Conservation (phyloP, 495 filamentous ascomycete species). For the Elasticomyces elasticus region DNA sequence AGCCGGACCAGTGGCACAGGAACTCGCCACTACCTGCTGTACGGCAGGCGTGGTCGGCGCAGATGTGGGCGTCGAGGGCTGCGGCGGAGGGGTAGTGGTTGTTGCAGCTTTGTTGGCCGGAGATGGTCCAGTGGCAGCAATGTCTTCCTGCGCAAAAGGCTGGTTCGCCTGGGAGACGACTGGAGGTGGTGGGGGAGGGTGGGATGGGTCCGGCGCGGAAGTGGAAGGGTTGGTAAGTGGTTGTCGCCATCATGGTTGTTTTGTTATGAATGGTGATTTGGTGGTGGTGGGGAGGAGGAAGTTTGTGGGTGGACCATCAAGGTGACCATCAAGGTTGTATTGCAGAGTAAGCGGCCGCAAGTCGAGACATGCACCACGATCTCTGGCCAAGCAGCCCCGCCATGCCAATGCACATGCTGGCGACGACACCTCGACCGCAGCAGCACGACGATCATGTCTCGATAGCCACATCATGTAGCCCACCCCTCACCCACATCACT, state of each 20-base stretch:
- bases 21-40: constrained; percentile 5
- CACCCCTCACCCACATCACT: neutral
- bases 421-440: neutral
- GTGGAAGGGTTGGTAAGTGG: neutral
- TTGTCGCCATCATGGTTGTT: neutral
- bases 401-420: too few species aligned
- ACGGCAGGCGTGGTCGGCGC: constrained; percentile 14
- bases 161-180: constrained; percentile 12
- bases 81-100: constrained; percentile 14
- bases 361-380: too few species aligned
- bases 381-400: too few species aligned
- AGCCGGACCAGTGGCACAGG: constrained; percentile 19
- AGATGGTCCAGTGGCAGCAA: constrained; percentile 15
- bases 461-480: too few species aligned
- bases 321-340: neutral
- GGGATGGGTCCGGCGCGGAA: neutral
- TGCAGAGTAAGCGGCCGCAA: too few species aligned
- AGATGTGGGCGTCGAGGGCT: constrained; percentile 17
- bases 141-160: constrained; percentile 14
- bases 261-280: neutral
- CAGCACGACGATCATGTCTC: neutral
- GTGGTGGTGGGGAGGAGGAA: too few species aligned
- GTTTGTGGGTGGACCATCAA: neutral
- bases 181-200: neutral
- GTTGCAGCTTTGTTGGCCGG: constrained; percentile 11